A percentile compares a stretch with the other conserved stretches of the same genome.
Evolutionary conservation across 257 asterid species (phyloP).

Genomic region (Petunia axillaris): DNA sequence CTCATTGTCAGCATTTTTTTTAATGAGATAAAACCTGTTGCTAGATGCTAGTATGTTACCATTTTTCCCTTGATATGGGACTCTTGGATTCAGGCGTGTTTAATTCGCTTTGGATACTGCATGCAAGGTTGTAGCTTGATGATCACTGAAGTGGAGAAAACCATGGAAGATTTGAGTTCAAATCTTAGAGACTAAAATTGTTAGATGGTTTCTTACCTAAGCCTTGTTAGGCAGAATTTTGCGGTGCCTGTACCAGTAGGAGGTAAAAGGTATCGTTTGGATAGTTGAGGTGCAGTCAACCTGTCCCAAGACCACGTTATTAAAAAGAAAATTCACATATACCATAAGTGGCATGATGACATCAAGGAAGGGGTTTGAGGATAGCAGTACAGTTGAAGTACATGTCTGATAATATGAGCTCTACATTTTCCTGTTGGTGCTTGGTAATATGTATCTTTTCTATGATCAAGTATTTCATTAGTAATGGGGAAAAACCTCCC

Average conservation of each 20-base stretch:
- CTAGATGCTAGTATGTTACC: not conserved
- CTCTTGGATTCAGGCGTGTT: not conserved
- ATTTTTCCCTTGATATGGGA: not conserved
- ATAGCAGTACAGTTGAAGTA: not conserved
- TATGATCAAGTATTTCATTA: not conserved
- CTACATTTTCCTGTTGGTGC: not conserved
- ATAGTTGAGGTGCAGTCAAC: not conserved
- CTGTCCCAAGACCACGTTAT: not conserved
- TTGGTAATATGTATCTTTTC: constrained; percentile 6
- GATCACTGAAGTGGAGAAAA: not conserved
- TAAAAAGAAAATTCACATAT: not conserved
- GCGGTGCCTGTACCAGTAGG: not conserved
- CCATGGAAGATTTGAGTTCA: not conserved
- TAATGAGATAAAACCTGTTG: not conserved
- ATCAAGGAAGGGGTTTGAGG: not conserved
- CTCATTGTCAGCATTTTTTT: too few relatives aligned
- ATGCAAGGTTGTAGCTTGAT: not conserved
- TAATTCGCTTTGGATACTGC: constrained; percentile 16
- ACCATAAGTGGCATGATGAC: not conserved
- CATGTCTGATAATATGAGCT: not conserved
- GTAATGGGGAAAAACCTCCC: too few relatives aligned
- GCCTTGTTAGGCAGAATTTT: not conserved
- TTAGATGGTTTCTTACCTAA: not conserved
- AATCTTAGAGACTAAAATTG: not conserved
- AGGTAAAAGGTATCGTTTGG: not conserved